Percentiles rank a stretch among this genome's conserved stretches.
These are phyloP conservation scores for Cadophora malorum DNA, from an alignment of 2,329 filamentous ascomycete genomes.

Conservation along the genomic window DNA sequence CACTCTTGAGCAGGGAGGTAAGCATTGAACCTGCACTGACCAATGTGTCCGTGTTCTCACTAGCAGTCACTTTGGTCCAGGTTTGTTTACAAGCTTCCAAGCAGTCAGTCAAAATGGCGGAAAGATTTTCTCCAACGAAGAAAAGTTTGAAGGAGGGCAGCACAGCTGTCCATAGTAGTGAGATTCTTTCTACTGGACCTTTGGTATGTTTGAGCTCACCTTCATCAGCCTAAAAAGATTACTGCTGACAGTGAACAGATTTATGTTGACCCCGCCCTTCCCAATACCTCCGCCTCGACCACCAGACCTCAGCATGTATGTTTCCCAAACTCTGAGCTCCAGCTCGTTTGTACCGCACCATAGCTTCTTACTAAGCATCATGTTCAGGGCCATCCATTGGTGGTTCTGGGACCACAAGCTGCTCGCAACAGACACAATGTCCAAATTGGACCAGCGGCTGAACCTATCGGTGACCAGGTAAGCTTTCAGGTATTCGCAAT, in stretches of 20 bases:
- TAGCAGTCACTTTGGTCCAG: too few species aligned
- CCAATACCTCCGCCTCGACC: not conserved
- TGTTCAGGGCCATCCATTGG: not conserved
- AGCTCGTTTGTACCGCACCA: too few species aligned
- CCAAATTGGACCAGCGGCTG: not conserved
- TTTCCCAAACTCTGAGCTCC: not conserved
- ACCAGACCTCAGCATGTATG: not conserved
- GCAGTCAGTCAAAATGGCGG: too few species aligned
- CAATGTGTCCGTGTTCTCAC: too few species aligned
- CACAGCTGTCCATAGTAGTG: not conserved
- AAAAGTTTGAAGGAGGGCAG: not conserved
- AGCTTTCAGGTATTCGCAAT: not conserved
- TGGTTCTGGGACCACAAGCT: not conserved
- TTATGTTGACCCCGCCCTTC: not conserved
- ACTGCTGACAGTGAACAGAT: not conserved
- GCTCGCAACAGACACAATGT: not conserved
- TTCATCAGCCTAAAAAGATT: not conserved
- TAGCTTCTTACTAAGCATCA: not conserved
- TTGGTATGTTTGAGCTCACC: not conserved
- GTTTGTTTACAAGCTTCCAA: too few species aligned
- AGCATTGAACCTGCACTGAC: too few species aligned
- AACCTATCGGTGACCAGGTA: not conserved
- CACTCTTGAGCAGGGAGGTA: too few species aligned
- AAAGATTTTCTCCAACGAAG: not conserved
- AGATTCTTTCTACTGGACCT: not conserved